Conservation (phyloP, 306 rosid genomes). For the Medicago ruthenica region DNA sequence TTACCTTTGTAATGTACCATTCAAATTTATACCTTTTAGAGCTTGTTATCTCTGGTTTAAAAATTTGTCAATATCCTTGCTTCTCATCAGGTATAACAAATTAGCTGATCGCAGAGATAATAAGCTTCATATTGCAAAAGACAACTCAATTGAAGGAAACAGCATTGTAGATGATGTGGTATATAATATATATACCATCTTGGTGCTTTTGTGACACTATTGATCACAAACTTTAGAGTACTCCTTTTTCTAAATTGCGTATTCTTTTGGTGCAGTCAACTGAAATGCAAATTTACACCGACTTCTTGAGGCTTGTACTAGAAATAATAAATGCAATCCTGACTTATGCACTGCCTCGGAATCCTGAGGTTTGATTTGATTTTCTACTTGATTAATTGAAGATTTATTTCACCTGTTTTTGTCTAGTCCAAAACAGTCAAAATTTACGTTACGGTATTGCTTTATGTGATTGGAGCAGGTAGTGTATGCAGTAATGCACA, state of each 20-base stretch:
- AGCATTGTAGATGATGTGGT: conserved; percentile 79
- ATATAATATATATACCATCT: conserved; percentile 52
- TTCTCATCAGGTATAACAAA: conserved; percentile 79
- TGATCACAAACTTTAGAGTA: conserved; percentile 10
- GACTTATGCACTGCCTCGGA: conserved; percentile 94
- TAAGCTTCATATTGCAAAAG: conserved; percentile 60
- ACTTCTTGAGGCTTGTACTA: conserved; percentile 97
- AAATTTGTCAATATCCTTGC: conserved; percentile 34
- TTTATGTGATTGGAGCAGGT: conserved; percentile 64
- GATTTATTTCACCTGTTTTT: conserved; percentile 25
- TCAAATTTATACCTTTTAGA: conserved; percentile 15
- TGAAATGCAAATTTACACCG: conserved; percentile 92
- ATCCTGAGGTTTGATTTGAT: conserved; percentile 84
- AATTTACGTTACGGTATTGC: conserved; percentile 13
- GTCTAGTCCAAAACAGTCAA: conserved; percentile 34
- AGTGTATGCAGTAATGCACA: conserved; percentile 92
- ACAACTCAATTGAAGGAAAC: conserved; percentile 65
- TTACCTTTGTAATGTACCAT: conserved; percentile 17
- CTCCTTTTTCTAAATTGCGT: conserved; percentile 45
- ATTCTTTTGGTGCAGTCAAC: conserved; percentile 73
- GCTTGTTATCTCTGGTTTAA: conserved; percentile 31
- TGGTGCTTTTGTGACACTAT: conserved; percentile 9
- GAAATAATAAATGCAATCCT: conserved; percentile 96
- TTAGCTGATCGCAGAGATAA: conserved; percentile 75
- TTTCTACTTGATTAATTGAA: conserved; percentile 32